These are phyloP conservation scores for Wallacemonas sp. DNA, from an alignment of 208 protist genomes.

Conservation along the genomic window DNA sequence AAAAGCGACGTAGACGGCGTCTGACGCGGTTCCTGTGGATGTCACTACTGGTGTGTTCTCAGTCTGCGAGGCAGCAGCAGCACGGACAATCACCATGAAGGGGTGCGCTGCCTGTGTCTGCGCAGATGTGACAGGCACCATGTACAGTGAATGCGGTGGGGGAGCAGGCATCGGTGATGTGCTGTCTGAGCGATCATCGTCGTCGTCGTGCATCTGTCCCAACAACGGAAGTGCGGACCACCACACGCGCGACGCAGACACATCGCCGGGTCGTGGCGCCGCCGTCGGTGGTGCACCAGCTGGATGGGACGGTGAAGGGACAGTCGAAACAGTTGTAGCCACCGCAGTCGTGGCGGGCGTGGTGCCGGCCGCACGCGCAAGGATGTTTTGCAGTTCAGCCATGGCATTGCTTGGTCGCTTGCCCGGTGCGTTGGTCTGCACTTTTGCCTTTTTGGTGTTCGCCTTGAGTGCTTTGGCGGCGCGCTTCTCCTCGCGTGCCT, in stretches of 20 bases:
- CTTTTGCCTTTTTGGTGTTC: neutral
- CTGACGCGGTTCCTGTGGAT: neutral
- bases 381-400: neutral
- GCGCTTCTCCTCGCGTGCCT: neutral
- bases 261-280: neutral
- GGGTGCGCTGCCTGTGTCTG: neutral
- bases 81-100: neutral
- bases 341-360: neutral
- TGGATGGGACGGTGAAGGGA: neutral
- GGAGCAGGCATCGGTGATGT: too few species aligned
- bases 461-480: neutral
- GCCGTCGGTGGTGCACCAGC: neutral
- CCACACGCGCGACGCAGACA: neutral
- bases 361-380: constrained; percentile 4
- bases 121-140: neutral
- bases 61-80: too few species aligned
- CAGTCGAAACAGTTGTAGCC: neutral
- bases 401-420: neutral
- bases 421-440: neutral
- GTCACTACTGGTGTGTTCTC: neutral
- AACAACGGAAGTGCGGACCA: neutral
- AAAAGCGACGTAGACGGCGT: neutral
- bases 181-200: neutral
- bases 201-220: neutral
- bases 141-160: too few species aligned